Base-by-base conservation (phyloP, 2,329 filamentous ascomycete genomes). In the Gaeumannomyces sp. region DNA sequence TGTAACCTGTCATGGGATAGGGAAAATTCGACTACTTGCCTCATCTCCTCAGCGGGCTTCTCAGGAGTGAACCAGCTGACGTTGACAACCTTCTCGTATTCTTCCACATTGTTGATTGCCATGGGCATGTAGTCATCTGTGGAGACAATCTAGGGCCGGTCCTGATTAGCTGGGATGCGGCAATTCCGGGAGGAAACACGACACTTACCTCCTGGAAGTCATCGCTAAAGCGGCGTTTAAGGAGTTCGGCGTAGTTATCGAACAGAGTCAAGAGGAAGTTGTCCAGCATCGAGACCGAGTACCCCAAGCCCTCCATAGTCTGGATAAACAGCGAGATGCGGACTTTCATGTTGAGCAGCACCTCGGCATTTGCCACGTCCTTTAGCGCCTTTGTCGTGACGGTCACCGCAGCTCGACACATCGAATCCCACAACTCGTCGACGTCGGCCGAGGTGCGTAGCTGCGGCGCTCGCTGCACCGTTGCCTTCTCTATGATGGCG, bases 71-170 rank as follows among this genome's bases (percentile, higher is more conserved):
- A 98, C 94, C 94, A 99, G 78, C 91, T 96, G 66, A 98, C 93
- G 67, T 93, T 95, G 68, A 97, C 86, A 50, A 99, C 94, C 72
- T 97, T 97, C 71, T 96, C 92, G 73, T 96, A 98, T 72, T 98
- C 93, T 71, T 97, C 93, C 22, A 84, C 78, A 27, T 90, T 93
- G 71, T 93, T 92, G 74, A 98, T 96, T 1, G 92, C 91, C 95
- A 99, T 98, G 2, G 95, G 96, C 94, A 99, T 99, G 77, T 99
- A 99, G 76, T 99, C 95, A 74, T 99, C 95, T 0, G 92, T 97
- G n/a, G 91, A 88, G 22, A 89, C 86, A 71, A 89, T 89, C 83
- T 64, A 16, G n/a, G 2, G 14, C 29, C 25, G 19, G 10, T 4
- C 11, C 4, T 10, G n/a, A 50, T 63, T 29, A 63, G 62, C 56